A percentile compares a stretch with the other conserved stretches of the same genome.
These are phyloP conservation scores for Phyllosticta capitalensis DNA, from an alignment of 2,329 filamentous ascomycete species.

Conservation along the genomic window DNA sequence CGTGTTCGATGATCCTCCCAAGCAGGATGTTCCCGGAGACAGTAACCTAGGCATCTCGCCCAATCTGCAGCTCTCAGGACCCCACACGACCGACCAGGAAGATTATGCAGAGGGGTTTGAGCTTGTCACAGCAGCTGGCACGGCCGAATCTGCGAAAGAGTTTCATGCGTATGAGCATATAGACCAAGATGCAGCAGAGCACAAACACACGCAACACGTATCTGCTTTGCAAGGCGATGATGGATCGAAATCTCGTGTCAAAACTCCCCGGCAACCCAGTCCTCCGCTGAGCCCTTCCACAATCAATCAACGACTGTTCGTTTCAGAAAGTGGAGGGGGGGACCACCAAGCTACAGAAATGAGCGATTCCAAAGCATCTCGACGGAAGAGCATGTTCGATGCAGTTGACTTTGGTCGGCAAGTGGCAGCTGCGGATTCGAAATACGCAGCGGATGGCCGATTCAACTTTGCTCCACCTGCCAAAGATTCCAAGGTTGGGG, in stretches of 20 bases:
- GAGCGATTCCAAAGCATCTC: background rate
- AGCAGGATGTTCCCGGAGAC: conserved; percentile 13
- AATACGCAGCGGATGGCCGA: conserved; percentile 42
- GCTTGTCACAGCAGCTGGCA: background rate
- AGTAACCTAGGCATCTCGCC: conserved; percentile 4
- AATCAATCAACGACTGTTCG: conserved; percentile 4
- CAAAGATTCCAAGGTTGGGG: background rate
- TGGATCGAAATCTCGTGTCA: background rate
- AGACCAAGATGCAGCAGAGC: background rate
- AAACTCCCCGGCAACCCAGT: conserved; percentile 1
- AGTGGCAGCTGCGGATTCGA: conserved; percentile 40
- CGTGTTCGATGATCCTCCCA: conserved; percentile 9
- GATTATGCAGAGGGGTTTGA: conserved; percentile 1
- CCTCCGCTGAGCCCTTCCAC: conserved; percentile 7
- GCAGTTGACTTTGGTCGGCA: conserved; percentile 43
- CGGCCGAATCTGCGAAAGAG: background rate
- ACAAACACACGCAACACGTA: background rate
- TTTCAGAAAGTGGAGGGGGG: background rate
- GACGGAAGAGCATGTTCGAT: conserved; percentile 39
- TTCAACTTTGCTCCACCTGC: conserved; percentile 22
- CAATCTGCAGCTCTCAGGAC: conserved; percentile 1
- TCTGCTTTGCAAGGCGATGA: background rate
- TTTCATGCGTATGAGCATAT: background rate
- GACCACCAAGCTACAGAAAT: background rate
- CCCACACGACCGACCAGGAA: conserved; percentile 8